Evolutionary conservation across 2,329 filamentous ascomycete species (phyloP).

Genomic region (Trichoderma guizhouense): DNA sequence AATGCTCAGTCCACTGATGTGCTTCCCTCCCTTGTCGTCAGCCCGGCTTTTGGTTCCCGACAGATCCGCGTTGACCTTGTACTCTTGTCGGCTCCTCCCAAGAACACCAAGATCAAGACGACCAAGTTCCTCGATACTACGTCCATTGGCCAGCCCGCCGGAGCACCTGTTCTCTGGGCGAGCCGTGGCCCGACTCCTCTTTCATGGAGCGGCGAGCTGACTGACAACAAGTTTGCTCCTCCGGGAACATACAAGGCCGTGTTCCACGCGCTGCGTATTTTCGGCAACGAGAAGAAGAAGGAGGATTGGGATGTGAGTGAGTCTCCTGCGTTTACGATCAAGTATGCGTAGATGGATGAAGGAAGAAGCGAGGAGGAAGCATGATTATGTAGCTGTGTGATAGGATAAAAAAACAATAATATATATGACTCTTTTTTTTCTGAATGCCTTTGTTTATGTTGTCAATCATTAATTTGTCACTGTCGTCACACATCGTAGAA

Average conservation of each 20-base stretch:
- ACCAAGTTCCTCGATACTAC: constrained; percentile 37
- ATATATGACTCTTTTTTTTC: not conserved
- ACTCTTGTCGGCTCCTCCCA: constrained; percentile 31
- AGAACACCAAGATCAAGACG: constrained; percentile 25
- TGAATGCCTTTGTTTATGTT: not conserved
- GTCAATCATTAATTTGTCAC: not conserved
- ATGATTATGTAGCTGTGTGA: not conserved
- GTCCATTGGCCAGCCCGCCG: constrained; percentile 42
- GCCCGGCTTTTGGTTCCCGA: constrained; percentile 45
- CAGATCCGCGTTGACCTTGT: constrained; percentile 45
- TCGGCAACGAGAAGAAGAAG: constrained; percentile 43
- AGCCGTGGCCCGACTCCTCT: constrained; percentile 26
- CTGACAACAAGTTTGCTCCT: constrained; percentile 46
- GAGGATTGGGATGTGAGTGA: constrained; percentile 47
- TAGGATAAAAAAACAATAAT: not conserved
- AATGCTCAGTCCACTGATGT: constrained; percentile 29
- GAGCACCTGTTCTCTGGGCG: constrained; percentile 38
- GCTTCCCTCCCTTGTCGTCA: constrained; percentile 40
- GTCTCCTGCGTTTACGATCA: constrained; percentile 43
- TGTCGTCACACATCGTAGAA: not conserved
- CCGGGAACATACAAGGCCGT: constrained; percentile 49
- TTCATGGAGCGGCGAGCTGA: constrained; percentile 46
- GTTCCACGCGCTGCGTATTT: constrained; percentile 48
- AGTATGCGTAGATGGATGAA: constrained; percentile 32
- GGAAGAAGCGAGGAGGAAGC: no score